A percentile compares a stretch with the other conserved stretches of the same genome.
phyloP scores from a whole-genome alignment of 148 eudicot genomes.

The Pharnaceum exiguum region DNA sequence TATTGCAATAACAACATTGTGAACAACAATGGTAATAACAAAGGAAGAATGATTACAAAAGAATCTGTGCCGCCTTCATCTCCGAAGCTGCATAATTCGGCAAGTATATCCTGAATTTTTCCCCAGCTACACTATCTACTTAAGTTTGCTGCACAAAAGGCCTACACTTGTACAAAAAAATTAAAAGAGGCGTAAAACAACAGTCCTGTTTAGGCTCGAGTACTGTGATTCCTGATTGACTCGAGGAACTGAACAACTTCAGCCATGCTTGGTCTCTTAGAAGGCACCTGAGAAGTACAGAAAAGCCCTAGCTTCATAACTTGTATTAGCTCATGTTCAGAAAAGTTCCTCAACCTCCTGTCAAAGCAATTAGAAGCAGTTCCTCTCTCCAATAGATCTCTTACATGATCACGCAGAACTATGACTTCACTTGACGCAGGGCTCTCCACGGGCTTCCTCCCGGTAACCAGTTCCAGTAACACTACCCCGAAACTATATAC shows the following conservation, averaged over 20 bases:
- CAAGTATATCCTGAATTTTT: not conserved
- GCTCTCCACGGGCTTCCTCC: slow-evolving; percentile 90
- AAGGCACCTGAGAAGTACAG: slow-evolving; percentile 69
- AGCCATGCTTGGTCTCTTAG: slow-evolving; percentile 86
- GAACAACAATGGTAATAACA: slow-evolving; percentile 12
- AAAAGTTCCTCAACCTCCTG: slow-evolving; percentile 58
- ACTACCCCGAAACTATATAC: slow-evolving; percentile 88
- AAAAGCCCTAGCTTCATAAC: slow-evolving; percentile 86
- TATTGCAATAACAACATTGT: slow-evolving; percentile 10
- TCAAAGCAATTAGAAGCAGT: slow-evolving; percentile 76
- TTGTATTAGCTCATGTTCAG: slow-evolving; percentile 77
- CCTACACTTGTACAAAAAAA: not conserved
- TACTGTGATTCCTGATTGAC: slow-evolving; percentile 47
- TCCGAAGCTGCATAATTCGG: slow-evolving; percentile 12
- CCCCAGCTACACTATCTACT: slow-evolving; percentile 4
- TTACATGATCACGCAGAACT: slow-evolving; percentile 79
- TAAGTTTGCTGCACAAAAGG: slow-evolving; percentile 12
- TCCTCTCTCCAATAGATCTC: slow-evolving; percentile 60
- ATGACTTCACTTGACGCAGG: slow-evolving; percentile 58
- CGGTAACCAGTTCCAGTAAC: slow-evolving; percentile 82
- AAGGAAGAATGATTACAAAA: slow-evolving; percentile 37
- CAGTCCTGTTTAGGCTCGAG: slow-evolving; percentile 3
- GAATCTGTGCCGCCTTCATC: slow-evolving; percentile 29
- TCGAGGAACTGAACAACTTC: slow-evolving; percentile 93
- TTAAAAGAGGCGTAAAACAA: not conserved